Evolutionary conservation across 2,329 filamentous ascomycete genomes (phyloP).

Genomic region (Pestalotiopsis sp.): DNA sequence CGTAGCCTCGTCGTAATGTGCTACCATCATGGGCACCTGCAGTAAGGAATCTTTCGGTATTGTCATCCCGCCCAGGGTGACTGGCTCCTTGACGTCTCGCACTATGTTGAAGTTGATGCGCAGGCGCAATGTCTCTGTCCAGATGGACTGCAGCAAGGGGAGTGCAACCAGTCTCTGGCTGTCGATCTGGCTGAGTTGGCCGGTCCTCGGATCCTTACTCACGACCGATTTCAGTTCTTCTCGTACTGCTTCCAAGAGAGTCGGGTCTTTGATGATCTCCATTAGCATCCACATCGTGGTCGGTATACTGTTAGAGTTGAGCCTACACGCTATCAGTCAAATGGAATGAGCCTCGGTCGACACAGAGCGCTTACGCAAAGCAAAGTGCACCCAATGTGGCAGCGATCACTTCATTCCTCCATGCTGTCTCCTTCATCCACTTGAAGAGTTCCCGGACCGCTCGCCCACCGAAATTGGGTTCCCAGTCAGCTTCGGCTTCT

Average conservation of each 20-base stretch:
- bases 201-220: slow-evolving; percentile 16
- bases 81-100: slow-evolving; percentile 22
- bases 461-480: slow-evolving; percentile 30
- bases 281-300: slow-evolving; percentile 32
- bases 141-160: slow-evolving; percentile 31
- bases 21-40: slow-evolving; percentile 26
- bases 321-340: slow-evolving; percentile 14
- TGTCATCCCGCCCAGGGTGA: slow-evolving; percentile 19
- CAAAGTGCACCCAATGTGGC: slow-evolving; percentile 2
- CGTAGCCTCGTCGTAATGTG: slow-evolving; percentile 22
- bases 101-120: slow-evolving; percentile 28
- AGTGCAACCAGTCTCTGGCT: slow-evolving; percentile 20
- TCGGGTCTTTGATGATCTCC: slow-evolving; percentile 27
- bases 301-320: slow-evolving; percentile 33
- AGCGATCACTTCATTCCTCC: slow-evolving; percentile 15
- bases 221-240: slow-evolving; percentile 22
- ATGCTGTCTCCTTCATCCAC: slow-evolving; percentile 22
- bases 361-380: slow-evolving; percentile 5
- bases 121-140: slow-evolving; percentile 28
- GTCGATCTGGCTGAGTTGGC: slow-evolving; percentile 24
- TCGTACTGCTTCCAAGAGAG: slow-evolving; percentile 22
- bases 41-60: slow-evolving; percentile 24
- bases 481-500: slow-evolving; percentile 26
- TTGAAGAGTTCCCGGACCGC: slow-evolving; percentile 22
- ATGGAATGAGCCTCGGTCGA: not conserved